These are phyloP conservation scores for Nicotiana sylvestris DNA, from an alignment of 257 asterid genomes.

Conservation along the genomic window DNA sequence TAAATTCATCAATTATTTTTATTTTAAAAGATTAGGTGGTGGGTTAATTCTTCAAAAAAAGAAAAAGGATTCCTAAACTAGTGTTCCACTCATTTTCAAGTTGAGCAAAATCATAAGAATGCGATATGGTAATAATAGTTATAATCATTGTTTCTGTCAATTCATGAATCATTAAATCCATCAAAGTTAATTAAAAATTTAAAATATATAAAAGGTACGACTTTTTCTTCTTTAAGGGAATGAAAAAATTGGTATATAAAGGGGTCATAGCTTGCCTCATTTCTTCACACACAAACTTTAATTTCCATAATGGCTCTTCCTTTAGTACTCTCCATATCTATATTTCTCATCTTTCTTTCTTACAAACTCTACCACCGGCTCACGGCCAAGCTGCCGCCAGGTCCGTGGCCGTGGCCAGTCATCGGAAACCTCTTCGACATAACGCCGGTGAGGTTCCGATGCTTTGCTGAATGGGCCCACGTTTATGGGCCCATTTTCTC, in stretches of 20 bases:
- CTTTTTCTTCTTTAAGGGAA: not conserved
- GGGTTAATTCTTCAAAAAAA: too few relatives aligned
- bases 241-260: not conserved
- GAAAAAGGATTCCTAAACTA: too few relatives aligned
- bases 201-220: not conserved
- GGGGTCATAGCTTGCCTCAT: not conserved
- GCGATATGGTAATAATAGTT: too few relatives aligned
- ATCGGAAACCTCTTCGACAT: slow-evolving; percentile 29
- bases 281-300: not conserved
- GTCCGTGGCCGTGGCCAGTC: slow-evolving; percentile 32
- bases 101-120: too few relatives aligned
- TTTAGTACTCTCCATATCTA: slow-evolving; percentile 19
- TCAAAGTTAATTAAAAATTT: not conserved
- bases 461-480: slow-evolving; percentile 29
- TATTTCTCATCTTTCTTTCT: slow-evolving; percentile 25
- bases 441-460: slow-evolving; percentile 22
- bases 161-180: too few relatives aligned
- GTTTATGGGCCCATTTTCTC: slow-evolving; percentile 32
- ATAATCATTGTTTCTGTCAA: too few relatives aligned
- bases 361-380: slow-evolving; percentile 39
- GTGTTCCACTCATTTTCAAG: too few relatives aligned
- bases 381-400: slow-evolving; percentile 38
- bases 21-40: too few relatives aligned
- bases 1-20: too few relatives aligned
- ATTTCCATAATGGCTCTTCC: slow-evolving; percentile 27